Evolutionary conservation across 768 basidiomycete species (phyloP).

Genomic region (Flagelloscypha sp.): DNA sequence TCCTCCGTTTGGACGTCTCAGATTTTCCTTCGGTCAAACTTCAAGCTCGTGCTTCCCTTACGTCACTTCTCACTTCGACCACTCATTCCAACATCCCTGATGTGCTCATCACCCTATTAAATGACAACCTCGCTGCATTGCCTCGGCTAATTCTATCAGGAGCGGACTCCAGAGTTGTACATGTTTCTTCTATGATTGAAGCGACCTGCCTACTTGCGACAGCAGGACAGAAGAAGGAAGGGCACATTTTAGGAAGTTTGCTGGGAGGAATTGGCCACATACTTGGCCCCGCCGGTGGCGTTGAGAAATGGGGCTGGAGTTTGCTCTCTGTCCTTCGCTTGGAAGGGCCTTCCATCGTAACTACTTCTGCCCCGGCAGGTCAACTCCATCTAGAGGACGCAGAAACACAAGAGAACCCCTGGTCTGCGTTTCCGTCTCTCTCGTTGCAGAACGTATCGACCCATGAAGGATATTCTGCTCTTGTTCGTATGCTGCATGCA

Average conservation of each 20-base stretch:
- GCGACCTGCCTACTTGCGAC: slow-evolving; percentile 54
- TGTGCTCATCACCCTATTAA: slow-evolving; percentile 48
- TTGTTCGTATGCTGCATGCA: slow-evolving; percentile 66
- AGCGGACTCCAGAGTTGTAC: slow-evolving; percentile 67
- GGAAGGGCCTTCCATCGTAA: slow-evolving; percentile 38
- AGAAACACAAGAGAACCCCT: slow-evolving; percentile 22
- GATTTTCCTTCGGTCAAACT: slow-evolving; percentile 43
- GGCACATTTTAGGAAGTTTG: no score
- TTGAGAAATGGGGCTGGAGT: slow-evolving; percentile 91
- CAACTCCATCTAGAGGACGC: slow-evolving; percentile 53
- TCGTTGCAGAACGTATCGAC: slow-evolving; percentile 48
- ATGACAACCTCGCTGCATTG: slow-evolving; percentile 57
- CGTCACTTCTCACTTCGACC: slow-evolving; percentile 30
- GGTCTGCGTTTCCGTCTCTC: slow-evolving; percentile 49
- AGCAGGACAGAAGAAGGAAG: slow-evolving; percentile 17
- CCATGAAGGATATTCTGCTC: slow-evolving; percentile 38
- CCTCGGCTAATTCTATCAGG: slow-evolving; percentile 65
- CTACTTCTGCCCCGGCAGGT: slow-evolving; percentile 39
- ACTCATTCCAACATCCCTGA: slow-evolving; percentile 32
- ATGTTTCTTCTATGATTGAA: slow-evolving; percentile 57
- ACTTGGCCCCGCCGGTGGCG: slow-evolving; percentile 72
- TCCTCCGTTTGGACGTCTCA: slow-evolving; percentile 66
- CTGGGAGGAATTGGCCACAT: slow-evolving; percentile 54
- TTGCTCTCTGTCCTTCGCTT: slow-evolving; percentile 79
- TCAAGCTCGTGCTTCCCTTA: slow-evolving; percentile 39